phyloP scores from a whole-genome alignment of 768 basidiomycete species.

The Myochromella boudieri region DNA sequence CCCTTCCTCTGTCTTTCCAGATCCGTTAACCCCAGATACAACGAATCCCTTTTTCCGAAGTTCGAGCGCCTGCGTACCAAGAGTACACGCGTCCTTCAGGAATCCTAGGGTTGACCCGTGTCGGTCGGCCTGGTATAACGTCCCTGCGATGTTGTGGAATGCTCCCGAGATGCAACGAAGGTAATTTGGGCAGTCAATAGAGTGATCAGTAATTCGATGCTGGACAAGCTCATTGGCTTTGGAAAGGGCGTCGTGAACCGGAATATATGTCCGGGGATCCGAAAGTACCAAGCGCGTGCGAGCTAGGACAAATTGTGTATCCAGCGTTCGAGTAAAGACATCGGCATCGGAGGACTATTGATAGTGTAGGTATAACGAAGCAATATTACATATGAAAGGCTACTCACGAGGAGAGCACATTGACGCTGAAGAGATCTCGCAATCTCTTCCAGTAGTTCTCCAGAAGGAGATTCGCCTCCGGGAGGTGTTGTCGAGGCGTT shows the following conservation, averaged over 20 bases:
- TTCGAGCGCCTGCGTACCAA: conserved; percentile 50
- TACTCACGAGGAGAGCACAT: conserved; percentile 28
- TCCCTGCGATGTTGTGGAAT: conserved; percentile 66
- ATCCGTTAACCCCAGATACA: background rate
- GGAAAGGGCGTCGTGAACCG: conserved; percentile 46
- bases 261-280: conserved; percentile 46
- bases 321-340: conserved; percentile 44
- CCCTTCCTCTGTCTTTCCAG: conserved; percentile 30
- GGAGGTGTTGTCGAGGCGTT: conserved; percentile 28
- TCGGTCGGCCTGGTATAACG: conserved; percentile 65
- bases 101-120: conserved; percentile 70
- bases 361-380: conserved; percentile 7
- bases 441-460: conserved; percentile 37
- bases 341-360: conserved; percentile 29
- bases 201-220: conserved; percentile 13
- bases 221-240: conserved; percentile 38
- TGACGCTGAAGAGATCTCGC: conserved; percentile 27
- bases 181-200: conserved; percentile 48
- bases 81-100: conserved; percentile 54
- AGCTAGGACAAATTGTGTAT: conserved; percentile 56
- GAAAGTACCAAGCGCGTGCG: conserved; percentile 37
- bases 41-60: conserved; percentile 18
- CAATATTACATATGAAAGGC: conserved; percentile 1
- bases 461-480: conserved; percentile 13
- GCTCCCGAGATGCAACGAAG: conserved; percentile 71